These are phyloP conservation scores for Aspergillus sp. DNA, from an alignment of 2,329 filamentous ascomycete genomes.

Conservation along the genomic window DNA sequence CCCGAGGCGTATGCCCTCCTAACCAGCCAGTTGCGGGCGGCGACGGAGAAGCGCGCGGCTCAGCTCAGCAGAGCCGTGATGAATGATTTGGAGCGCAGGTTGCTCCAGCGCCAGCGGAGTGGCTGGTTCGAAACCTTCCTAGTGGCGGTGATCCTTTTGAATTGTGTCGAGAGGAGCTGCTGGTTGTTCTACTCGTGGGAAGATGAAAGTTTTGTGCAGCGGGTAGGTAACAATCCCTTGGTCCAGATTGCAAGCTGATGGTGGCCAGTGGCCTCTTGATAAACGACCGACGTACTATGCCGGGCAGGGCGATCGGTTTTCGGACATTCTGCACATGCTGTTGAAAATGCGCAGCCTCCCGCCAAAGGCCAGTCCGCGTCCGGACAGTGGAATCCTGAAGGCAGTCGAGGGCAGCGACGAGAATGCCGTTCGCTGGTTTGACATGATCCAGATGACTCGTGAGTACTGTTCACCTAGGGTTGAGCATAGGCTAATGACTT, in stretches of 20 bases:
- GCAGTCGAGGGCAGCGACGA: conserved; percentile 31
- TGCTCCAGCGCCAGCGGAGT: conserved; percentile 49
- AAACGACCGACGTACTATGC: conserved; percentile 43
- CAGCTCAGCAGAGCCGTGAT: conserved; percentile 46
- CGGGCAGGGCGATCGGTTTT: conserved; percentile 49
- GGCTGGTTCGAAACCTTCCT: conserved; percentile 52
- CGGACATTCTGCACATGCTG: conserved; percentile 48
- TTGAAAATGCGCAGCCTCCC: conserved; percentile 47
- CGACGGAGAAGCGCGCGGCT: conserved; percentile 46
- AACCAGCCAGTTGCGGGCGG: conserved; percentile 45
- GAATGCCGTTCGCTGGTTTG: conserved; percentile 32
- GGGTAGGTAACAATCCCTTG: conserved; percentile 19
- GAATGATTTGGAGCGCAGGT: conserved; percentile 51
- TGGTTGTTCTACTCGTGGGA: conserved; percentile 50
- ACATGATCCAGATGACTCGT: conserved; percentile 33
- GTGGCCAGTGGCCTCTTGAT: conserved; percentile 45
- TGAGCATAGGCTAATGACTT: conserved; percentile 2
- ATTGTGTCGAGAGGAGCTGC: conserved; percentile 51
- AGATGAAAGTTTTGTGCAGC: conserved; percentile 26
- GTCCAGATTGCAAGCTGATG: not conserved
- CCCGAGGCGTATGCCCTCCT: conserved; percentile 42
- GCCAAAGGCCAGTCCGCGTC: conserved; percentile 29
- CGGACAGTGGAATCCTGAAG: conserved; percentile 30
- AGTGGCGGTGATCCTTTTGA: conserved; percentile 49
- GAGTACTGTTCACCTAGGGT: conserved; percentile 11